Conservation (phyloP, 768 basidiomycete species). For the Phlebiopsis flavidoalba region DNA sequence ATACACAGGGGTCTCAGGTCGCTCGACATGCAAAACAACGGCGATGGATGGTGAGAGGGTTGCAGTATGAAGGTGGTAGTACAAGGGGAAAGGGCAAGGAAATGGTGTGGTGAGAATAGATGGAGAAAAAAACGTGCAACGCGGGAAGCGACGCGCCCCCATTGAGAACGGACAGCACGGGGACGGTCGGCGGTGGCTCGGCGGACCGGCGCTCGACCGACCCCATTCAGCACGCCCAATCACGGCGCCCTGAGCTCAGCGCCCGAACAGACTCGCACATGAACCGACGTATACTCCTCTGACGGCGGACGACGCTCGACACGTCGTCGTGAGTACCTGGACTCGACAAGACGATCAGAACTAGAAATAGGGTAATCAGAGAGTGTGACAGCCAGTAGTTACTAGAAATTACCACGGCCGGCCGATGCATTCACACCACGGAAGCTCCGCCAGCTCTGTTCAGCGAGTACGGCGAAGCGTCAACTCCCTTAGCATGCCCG, state of each 20-base stretch:
- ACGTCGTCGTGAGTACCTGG: not conserved
- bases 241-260: too few relatives aligned
- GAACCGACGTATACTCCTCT: not conserved
- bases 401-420: too few relatives aligned
- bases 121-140: not conserved
- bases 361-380: too few relatives aligned
- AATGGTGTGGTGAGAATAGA: not conserved
- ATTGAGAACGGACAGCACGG: not conserved
- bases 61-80: too few relatives aligned
- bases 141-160: not conserved
- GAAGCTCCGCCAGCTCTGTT: slow-evolving; percentile 11
- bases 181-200: not conserved
- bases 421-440: not conserved
- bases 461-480: slow-evolving; percentile 16
- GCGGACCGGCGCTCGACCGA: not conserved
- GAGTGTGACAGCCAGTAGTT: too few relatives aligned
- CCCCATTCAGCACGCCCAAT: too few relatives aligned
- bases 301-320: not conserved
- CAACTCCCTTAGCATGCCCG: slow-evolving; percentile 24
- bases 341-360: not conserved
- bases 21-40: too few relatives aligned
- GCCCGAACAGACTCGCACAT: too few relatives aligned
- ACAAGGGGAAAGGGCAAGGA: not conserved
- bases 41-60: too few relatives aligned
- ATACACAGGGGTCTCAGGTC: too few relatives aligned